Evolutionary conservation across 768 basidiomycete species (phyloP), one percentile per base, ranked within the genome.

Genomic region (Suillus bovinus): DNA sequence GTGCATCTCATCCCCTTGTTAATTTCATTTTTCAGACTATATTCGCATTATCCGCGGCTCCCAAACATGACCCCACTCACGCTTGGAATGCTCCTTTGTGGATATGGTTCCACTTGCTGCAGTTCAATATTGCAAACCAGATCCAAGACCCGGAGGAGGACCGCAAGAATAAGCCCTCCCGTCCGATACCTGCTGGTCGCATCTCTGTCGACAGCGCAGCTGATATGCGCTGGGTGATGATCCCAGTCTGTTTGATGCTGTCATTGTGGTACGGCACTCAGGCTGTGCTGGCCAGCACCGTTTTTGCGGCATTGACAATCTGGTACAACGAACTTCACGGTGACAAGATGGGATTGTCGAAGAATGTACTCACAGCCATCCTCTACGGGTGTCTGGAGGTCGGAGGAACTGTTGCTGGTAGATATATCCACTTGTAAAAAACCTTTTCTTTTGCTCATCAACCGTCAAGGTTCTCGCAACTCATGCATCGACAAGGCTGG

Each of bases 71-170:
- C 11, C 29, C 56, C 10, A 59, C 50, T 10, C 66, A 54, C 6
- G 5, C 73, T 9, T 41, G 68, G 14, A 69, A 76, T 20, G 64
- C 69, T 2, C 63, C 76, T 2, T 55, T 72, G 31, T 82, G 81
- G 81, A 74, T 79, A 16, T 81, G 77, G 77, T 63, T 81, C 9
- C 79, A 82, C 59, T 64, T 81, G 29, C 65, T 81, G 1, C 74
- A 72, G 31, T 79, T 76, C 68, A 70, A 75, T 52, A 63, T 80
- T 22, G 69, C 76, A 14, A 82, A 82, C 60, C 81, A 81, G 69
- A 70, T 70, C 20, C 67, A 73, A 44, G 68, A 70, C 47, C 69
- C 71, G 9, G 74, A 75, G 24, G 81, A 82, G 65, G 81, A 82
- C 59, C 69, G 61, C 29, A 60, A 69, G 49, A 81, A 82, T 58